phyloP scores from a whole-genome alignment of 1,284 basidiomycete species.

The Moesziomyces sp. region DNA sequence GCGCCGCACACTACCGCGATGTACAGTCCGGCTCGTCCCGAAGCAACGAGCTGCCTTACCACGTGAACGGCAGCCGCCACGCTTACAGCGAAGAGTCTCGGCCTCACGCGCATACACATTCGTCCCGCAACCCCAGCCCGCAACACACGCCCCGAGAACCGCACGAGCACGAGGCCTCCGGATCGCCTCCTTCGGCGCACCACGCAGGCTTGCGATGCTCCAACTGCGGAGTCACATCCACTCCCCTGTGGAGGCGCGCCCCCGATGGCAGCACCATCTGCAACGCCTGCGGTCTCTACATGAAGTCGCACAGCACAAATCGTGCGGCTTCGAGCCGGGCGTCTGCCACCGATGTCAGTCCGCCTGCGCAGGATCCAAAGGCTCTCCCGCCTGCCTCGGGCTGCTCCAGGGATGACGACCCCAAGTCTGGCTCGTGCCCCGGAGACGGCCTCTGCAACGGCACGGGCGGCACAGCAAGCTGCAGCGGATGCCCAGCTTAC shows the following conservation, averaged over 20 bases:
- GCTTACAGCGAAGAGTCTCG: conserved; percentile 8
- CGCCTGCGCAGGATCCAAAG: conserved; percentile 18
- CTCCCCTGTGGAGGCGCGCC: conserved; percentile 86
- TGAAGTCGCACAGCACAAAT: conserved; percentile 51
- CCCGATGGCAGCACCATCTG: conserved; percentile 89
- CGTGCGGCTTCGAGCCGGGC: conserved; percentile 31
- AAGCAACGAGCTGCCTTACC: conserved; percentile 19
- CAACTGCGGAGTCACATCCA: conserved; percentile 88
- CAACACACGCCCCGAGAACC: conserved; percentile 19
- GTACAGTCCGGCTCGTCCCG: conserved; percentile 8
- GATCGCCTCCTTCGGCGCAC: conserved; percentile 34
- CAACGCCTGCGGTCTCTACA: conserved; percentile 75
- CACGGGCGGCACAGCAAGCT: conserved; percentile 60
- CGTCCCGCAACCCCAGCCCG: conserved; percentile 26
- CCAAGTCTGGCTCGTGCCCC: conserved; percentile 57
- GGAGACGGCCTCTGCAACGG: conserved; percentile 65
- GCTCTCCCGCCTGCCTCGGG: conserved; percentile 10
- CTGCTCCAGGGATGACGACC: conserved; percentile 36
- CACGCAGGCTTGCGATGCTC: conserved; percentile 72
- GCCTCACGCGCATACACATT: conserved; percentile 3
- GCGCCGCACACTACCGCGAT: conserved; percentile 17
- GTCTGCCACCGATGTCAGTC: conserved; percentile 27
- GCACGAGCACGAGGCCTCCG: conserved; percentile 23
- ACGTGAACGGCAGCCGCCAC: conserved; percentile 19
- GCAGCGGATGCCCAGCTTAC: conserved; percentile 62